These are phyloP conservation scores for Boletus rubroflammeus DNA, from an alignment of 768 basidiomycete genomes.

Conservation along the genomic window DNA sequence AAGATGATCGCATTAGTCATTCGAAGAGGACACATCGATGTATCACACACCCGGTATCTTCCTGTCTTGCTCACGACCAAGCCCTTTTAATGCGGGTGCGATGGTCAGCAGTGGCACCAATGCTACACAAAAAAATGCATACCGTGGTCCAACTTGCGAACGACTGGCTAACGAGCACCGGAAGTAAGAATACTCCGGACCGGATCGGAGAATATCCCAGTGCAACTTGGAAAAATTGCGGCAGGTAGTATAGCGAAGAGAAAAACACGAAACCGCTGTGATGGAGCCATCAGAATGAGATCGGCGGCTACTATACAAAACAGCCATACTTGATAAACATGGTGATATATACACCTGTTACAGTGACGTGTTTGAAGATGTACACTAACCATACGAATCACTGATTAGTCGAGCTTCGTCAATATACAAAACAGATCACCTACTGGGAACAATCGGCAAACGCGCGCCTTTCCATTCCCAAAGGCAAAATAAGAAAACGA, in stretches of 20 bases:
- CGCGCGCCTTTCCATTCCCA: constrained; percentile 72
- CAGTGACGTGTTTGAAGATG: constrained; percentile 66
- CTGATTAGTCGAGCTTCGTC: not conserved
- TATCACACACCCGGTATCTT: constrained; percentile 46
- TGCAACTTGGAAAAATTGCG: constrained; percentile 73
- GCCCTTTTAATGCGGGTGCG: constrained; percentile 37
- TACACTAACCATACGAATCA: constrained; percentile 44
- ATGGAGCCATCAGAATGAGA: not conserved
- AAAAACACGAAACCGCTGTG: constrained; percentile 57
- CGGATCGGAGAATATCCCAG: constrained; percentile 63
- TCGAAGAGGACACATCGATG: not conserved
- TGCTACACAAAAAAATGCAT: constrained; percentile 16
- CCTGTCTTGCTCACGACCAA: constrained; percentile 62
- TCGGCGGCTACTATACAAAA: not conserved
- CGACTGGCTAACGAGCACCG: constrained; percentile 64
- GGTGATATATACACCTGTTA: constrained; percentile 62
- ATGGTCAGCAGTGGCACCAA: not conserved
- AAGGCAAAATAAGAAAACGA: constrained; percentile 55
- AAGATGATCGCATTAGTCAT: not conserved
- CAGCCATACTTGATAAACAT: constrained; percentile 61
- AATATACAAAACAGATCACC: constrained; percentile 15
- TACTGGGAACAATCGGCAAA: constrained; percentile 72
- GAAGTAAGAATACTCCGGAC: constrained; percentile 64
- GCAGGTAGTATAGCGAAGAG: constrained; percentile 66
- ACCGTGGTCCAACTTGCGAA: constrained; percentile 53